phyloP scores from a whole-genome alignment of 2,329 filamentous ascomycete species.

The Aspergillus quadricinctus region DNA sequence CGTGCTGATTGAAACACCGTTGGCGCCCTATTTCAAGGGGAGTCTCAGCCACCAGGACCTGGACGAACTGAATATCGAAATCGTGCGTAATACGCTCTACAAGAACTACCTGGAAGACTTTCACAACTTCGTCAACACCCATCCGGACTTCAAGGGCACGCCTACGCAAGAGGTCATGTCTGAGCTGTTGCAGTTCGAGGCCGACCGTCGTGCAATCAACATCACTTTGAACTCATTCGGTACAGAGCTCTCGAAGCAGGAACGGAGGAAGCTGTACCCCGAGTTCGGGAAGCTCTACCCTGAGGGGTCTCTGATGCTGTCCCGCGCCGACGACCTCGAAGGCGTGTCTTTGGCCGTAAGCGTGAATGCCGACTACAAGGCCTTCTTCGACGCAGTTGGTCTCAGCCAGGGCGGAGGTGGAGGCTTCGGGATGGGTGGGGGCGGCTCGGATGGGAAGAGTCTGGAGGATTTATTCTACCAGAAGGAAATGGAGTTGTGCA shows the following conservation, averaged over 20 bases:
- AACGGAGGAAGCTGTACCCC: conserved; percentile 94
- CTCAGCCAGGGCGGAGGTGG: conserved; percentile 65
- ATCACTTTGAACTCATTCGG: conserved; percentile 99
- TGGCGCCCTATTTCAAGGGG: conserved; percentile 96
- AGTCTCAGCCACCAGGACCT: conserved; percentile 93
- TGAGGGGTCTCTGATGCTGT: conserved; percentile 91
- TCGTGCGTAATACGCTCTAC: conserved; percentile 96
- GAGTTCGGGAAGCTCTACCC: conserved; percentile 87
- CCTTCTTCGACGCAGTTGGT: conserved; percentile 89
- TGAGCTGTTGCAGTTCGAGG: conserved; percentile 94
- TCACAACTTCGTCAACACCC: conserved; percentile 85
- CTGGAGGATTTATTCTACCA: conserved; percentile 98
- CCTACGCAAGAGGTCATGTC: conserved; percentile 93
- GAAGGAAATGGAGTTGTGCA: conserved; percentile 98
- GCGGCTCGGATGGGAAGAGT: conserved; percentile 77
- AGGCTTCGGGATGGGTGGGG: conserved; percentile 71
- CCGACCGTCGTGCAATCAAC: conserved; percentile 94
- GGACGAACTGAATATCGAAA: conserved; percentile 98
- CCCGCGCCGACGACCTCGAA: conserved; percentile 89
- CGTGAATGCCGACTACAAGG: conserved; percentile 88
- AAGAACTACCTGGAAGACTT: conserved; percentile 99
- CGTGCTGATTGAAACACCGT: conserved; percentile 90
- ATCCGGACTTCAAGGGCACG: conserved; percentile 79
- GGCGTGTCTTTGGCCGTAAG: conserved; percentile 91
- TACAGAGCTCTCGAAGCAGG: conserved; percentile 87